These are phyloP conservation scores for Phytopythium vexans DNA, from an alignment of 352 stramenopile genomes.

Conservation along the genomic window DNA sequence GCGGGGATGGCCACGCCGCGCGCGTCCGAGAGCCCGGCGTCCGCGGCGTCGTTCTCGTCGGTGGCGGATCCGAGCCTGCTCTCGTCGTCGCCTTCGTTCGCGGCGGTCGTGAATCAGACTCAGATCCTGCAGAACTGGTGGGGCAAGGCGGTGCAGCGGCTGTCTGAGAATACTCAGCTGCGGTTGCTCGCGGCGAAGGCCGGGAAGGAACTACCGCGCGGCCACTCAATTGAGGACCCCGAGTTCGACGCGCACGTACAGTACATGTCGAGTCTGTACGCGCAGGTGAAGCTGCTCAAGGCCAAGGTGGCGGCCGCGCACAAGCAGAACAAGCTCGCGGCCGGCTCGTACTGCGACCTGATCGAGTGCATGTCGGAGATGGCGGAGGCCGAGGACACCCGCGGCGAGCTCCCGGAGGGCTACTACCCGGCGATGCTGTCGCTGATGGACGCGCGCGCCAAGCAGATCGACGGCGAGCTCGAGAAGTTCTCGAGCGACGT, in stretches of 20 bases:
- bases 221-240: constrained; percentile 58
- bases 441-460: constrained; percentile 70
- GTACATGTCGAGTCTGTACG: constrained; percentile 64
- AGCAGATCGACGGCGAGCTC: constrained; percentile 72
- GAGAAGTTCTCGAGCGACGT: constrained; percentile 55
- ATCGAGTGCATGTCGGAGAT: constrained; percentile 72
- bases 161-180: constrained; percentile 78
- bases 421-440: constrained; percentile 64
- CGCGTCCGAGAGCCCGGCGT: constrained; percentile 16
- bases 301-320: constrained; percentile 53
- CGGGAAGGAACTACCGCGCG: constrained; percentile 35
- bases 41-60: constrained; percentile 5
- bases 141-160: constrained; percentile 78
- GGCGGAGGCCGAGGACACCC: constrained; percentile 65
- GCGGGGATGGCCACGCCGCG: constrained; percentile 11
- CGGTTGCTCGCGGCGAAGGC: constrained; percentile 54
- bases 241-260: constrained; percentile 62
- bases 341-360: constrained; percentile 78
- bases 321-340: constrained; percentile 66
- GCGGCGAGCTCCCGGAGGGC: constrained; percentile 53
- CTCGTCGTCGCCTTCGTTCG: constrained; percentile 25
- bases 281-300: constrained; percentile 62
- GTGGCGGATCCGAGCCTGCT: neutral
- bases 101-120: constrained; percentile 54
- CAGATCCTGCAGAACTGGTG: constrained; percentile 79